Evolutionary conservation across 352 stramenopile genomes (phyloP), one percentile per base, ranked within the genome.

Genomic region (Phytophthora sansomeana): DNA sequence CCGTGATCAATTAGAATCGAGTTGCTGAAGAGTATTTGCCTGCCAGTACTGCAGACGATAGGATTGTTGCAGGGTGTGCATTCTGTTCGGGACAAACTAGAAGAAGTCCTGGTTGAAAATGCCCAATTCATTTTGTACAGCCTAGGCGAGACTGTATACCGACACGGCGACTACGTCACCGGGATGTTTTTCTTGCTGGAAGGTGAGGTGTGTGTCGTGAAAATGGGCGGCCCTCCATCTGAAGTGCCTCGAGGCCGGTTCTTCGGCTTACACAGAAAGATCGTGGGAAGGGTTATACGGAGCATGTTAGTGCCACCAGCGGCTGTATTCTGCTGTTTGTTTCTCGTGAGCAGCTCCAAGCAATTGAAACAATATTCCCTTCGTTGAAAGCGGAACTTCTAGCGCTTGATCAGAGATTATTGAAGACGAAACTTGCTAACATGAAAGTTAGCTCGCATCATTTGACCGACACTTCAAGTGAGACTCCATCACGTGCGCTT

Each of bases 111-210:
- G 28, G 69, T 83, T 6, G 77, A 81, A 49, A 78, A 77, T 30
- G 63, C 64, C 5, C 58, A 80, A 14, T 82, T 85, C 47, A 77
- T 85, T 19, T 54, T 89, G 8, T 86, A 81, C 39, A 73, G 80
- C 5, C 80, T 87, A 59, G 77, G 77, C 0, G 80, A 88, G 51
- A 76, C 74, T 13, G 75, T 88, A 1, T 88, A 83, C 44, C 66
- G 70, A 2, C 62, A 83, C 51, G 74, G 76, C 0, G 78, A 90
- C 56, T 85, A 86, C 47, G 77, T 82, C 10, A 83, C 79, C 17
- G 75, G 75, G 0, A 56, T 89, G 2, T 90, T 87, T 47, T 81
- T 89, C 26, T 49, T 86, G 5, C 58, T 89, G 0, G 77, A 87
- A 43, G 81, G 81, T 0, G 75, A 84, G 26, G 65, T 90, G 1